phyloP scores from a whole-genome alignment of 371 early-diverging fungal species.

The Rhizopus arrhizus region DNA sequence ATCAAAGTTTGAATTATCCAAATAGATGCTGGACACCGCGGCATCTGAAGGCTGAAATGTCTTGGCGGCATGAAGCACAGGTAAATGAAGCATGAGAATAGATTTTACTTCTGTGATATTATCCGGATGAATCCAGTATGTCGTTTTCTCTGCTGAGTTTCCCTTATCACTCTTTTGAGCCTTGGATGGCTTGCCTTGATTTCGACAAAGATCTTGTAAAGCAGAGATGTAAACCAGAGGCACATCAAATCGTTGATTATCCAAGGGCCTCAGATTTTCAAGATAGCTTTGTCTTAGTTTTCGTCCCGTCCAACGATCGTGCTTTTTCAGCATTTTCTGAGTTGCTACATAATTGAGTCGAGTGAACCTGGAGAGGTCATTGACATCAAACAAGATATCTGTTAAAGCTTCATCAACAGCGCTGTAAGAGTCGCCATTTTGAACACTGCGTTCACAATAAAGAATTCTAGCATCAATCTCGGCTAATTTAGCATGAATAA shows the following conservation, averaged over 20 bases:
- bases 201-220: conserved; percentile 31
- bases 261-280: conserved; percentile 23
- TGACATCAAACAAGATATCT: conserved; percentile 65
- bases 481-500: conserved; percentile 63
- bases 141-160: conserved; percentile 19
- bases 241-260: conserved; percentile 35
- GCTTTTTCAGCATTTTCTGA: conserved; percentile 93
- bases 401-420: conserved; percentile 37
- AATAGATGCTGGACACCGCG: conserved; percentile 30
- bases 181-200: conserved; percentile 23
- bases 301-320: conserved; percentile 61
- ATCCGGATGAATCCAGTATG: conserved; percentile 97
- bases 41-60: conserved; percentile 29
- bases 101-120: conserved; percentile 94
- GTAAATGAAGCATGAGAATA: conserved; percentile 87
- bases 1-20: conserved; percentile 30
- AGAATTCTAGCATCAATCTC: conserved; percentile 81
- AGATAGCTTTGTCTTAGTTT: conserved; percentile 26
- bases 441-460: conserved; percentile 57
- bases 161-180: conserved; percentile 30
- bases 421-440: conserved; percentile 54
- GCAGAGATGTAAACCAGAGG: conserved; percentile 31
- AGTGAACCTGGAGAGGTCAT: conserved; percentile 86
- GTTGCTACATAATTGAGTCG: conserved; percentile 93
- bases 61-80: conserved; percentile 67